Evolutionary conservation across 176 grass and related monocot genomes (phyloP), one percentile per base, ranked within the genome.

Genomic region (Ampelocalamus luodianensis): DNA sequence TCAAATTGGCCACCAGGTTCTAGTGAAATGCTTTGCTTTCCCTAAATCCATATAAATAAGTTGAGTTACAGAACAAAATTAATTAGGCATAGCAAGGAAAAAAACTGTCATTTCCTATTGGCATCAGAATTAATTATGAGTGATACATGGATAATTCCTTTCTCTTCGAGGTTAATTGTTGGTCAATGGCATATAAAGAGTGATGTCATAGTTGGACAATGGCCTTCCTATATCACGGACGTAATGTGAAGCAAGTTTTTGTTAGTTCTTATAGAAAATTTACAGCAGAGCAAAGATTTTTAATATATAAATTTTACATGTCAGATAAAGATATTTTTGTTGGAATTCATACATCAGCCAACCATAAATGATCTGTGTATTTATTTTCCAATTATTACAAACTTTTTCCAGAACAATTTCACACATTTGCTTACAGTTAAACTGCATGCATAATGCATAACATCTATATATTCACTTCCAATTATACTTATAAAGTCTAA

Each of bases 1-100:
- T 99, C 96, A 91, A 99, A 99, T 34, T 99, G 96, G 32, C 96
- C 96, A 65, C 96, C 93, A 56, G 96, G 96, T 51, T 99, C 96
- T 66, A 99, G 68, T 38, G 93, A 99, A 68, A 99, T 94, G 81
- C 91, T 99, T 92, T 99, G 96, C 60, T 91, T 94, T 49, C 90
- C 93, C 93, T 99, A 45, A 49, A 80, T 43, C 43, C 46, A 80
- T 77, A 83, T 18, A 81, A 50, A 73, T 36, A n/a, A 22, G 16
- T 39, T 56, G 45, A 42, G 5, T 62, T 65, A 48, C 14, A 68
- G 4, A 44, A 32, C 38, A 4, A 71, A 46, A 23, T 15, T 72
- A 38, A 77, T 62, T 15, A 66, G 23, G 18, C 0, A 29, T 29
- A 29, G 29, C 6, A 61, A 7, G 10, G 10, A 69, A 29, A 56